phyloP scores from a whole-genome alignment of 2,329 filamentous ascomycete species.

The Talaromyces sp. region DNA sequence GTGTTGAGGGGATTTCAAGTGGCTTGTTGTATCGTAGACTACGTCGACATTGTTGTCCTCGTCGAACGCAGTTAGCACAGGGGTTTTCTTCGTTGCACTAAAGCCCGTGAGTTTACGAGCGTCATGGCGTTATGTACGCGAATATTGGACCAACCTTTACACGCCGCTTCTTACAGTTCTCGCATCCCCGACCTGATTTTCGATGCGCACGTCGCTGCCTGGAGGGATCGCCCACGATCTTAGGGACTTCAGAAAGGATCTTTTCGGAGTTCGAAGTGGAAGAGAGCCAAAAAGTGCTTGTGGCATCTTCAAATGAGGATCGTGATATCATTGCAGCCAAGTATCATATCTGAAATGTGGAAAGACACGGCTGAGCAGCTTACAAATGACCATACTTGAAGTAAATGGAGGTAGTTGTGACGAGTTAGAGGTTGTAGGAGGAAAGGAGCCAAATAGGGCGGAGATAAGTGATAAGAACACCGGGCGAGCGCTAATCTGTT shows the following conservation, averaged over 20 bases:
- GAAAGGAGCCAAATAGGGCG: not conserved
- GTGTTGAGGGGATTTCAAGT: not conserved
- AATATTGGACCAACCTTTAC: slow-evolving; percentile 1
- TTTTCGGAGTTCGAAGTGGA: not conserved
- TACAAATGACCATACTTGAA: not conserved
- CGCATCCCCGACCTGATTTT: slow-evolving; percentile 13
- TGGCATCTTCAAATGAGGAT: slow-evolving; percentile 8
- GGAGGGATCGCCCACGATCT: slow-evolving; percentile 6
- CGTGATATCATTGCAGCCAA: not conserved
- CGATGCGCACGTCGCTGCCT: slow-evolving; percentile 14
- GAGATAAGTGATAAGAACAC: not conserved
- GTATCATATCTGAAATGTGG: not conserved
- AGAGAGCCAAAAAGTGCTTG: slow-evolving; percentile 10
- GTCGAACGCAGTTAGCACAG: slow-evolving; percentile 11
- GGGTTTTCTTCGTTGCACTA: slow-evolving; percentile 11
- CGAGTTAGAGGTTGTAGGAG: not conserved
- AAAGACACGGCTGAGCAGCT: not conserved
- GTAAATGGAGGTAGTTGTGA: not conserved
- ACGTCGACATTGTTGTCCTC: slow-evolving; percentile 10
- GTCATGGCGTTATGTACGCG: not conserved
- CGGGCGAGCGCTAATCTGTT: not conserved
- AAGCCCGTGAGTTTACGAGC: not conserved
- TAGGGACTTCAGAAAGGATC: slow-evolving; percentile 8
- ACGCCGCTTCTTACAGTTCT: slow-evolving; percentile 12
- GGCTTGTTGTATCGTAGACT: not conserved